Conservation (phyloP, 148 eudicot species). For the Rhododendron griersonianum region DNA sequence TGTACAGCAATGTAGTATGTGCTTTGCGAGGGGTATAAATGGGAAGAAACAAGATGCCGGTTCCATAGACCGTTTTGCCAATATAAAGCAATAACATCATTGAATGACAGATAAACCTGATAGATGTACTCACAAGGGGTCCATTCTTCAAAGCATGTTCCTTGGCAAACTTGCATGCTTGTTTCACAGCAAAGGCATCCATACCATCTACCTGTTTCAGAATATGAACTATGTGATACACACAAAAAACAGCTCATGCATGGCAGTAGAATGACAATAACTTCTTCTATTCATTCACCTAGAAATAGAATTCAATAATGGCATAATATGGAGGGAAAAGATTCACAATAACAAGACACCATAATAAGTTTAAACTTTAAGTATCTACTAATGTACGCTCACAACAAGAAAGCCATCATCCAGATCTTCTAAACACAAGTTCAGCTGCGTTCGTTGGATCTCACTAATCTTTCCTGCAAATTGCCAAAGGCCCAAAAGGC, state of each 20-base stretch:
- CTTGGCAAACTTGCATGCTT: slow-evolving; percentile 94
- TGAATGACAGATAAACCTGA: neutral
- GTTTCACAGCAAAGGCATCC: slow-evolving; percentile 98
- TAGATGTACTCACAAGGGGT: slow-evolving; percentile 71
- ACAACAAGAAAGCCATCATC: slow-evolving; percentile 43
- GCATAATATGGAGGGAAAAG: neutral
- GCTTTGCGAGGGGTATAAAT: neutral
- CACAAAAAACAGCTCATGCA: neutral
- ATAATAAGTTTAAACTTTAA: neutral
- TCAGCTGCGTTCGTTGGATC: neutral
- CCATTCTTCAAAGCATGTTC: slow-evolving; percentile 92
- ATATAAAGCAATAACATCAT: neutral
- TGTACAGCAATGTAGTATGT: neutral
- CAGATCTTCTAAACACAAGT: neutral
- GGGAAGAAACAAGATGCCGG: slow-evolving; percentile 4
- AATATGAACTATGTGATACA: neutral
- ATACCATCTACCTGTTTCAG: slow-evolving; percentile 86
- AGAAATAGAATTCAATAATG: neutral
- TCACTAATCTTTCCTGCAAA: neutral
- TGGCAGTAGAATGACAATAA: neutral
- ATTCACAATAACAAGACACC: neutral
- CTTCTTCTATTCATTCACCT: neutral
- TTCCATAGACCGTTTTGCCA: neutral
- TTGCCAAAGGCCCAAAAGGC: neutral
- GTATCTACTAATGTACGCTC: slow-evolving; percentile 14